phyloP scores from a whole-genome alignment of 2,329 filamentous ascomycete genomes.

The Aspergillus fischeri region DNA sequence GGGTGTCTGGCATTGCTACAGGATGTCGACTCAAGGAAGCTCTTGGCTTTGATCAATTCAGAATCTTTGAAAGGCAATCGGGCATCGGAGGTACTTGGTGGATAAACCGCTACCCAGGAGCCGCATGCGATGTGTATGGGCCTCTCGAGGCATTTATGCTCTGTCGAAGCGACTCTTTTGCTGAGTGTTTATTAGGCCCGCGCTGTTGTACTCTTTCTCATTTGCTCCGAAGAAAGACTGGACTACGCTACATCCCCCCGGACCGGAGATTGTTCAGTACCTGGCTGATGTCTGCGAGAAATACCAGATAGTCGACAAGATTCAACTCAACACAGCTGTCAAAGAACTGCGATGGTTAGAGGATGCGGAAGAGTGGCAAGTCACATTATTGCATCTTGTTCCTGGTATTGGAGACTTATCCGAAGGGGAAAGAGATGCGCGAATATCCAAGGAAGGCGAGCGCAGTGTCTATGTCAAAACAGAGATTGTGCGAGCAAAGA shows the following conservation, averaged over 20 bases:
- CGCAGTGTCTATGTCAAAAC: constrained; percentile 47
- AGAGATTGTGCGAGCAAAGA: constrained; percentile 51
- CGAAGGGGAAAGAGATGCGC: constrained; percentile 42
- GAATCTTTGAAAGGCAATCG: constrained; percentile 56
- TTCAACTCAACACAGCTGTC: constrained; percentile 57
- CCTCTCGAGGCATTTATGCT: neutral
- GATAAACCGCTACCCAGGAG: constrained; percentile 58
- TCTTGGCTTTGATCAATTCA: constrained; percentile 56
- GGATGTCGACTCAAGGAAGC: constrained; percentile 56
- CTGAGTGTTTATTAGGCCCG: constrained; percentile 40
- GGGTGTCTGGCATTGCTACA: constrained; percentile 60
- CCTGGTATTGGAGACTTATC: constrained; percentile 54
- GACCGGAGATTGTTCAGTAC: constrained; percentile 50
- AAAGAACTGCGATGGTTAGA: constrained; percentile 50
- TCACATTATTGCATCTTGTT: constrained; percentile 48
- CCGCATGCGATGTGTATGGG: constrained; percentile 52
- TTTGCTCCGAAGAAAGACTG: constrained; percentile 52
- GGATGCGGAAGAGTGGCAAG: constrained; percentile 52
- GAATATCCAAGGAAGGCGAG: constrained; percentile 42
- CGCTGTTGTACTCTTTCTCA: constrained; percentile 54
- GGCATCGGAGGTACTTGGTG: constrained; percentile 63
- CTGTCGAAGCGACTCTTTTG: neutral
- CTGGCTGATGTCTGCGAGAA: constrained; percentile 51
- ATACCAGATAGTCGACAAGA: constrained; percentile 53
- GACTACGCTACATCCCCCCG: constrained; percentile 47